Evolutionary conservation across 768 basidiomycete genomes (phyloP), one percentile per base, ranked within the genome.

Genomic region (Lentinula raphanica): DNA sequence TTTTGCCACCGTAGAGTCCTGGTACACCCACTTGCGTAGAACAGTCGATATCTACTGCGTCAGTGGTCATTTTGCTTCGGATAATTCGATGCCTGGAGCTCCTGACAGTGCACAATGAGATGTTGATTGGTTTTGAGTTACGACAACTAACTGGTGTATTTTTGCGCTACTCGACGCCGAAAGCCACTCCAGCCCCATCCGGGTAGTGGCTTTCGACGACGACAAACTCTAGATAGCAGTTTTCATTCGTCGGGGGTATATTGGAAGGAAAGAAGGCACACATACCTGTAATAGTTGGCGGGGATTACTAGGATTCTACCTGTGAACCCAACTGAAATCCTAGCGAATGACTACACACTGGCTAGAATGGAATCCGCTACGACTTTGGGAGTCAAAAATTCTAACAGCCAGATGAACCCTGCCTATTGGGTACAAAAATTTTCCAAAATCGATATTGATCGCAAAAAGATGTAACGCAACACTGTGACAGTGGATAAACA

Each of bases 401-500:
- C 23, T 21, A 3, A 19, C 42, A 23, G 42, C 9, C 23, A 44
- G 42, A 21, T n/a, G 13, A 21, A 12, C 42, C 19, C 21, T 21
- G 42, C 21, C 13, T 48, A 48, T 48, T 48, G 13, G 51, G 45
- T 28, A 54, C 36, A 56, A 55, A 49, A 56, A n/a, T n/a, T n/a
- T 25, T 56, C 25, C 46, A 57, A 25, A 40, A 57, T 45, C 8
- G 15, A 56, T 8, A 35, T 32, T 35, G 42, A 29, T 49, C 32
- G 46, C 15, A 13, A n/a, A 49, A 6, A 58, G 36, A 36, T 48
- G 56, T 58, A 58, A 48, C 56, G 35, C 29, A 2, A 23, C 25
- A 56, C 32, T 23, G 44, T 46, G 28, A 56, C 39, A 56, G n/a
- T 44, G 40, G 32, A 38, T 23, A 48, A 49, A 58, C 56, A 58